Base-by-base conservation (phyloP, 2,329 filamentous ascomycete genomes). In the Ceratocystiopsis minuta region DNA sequence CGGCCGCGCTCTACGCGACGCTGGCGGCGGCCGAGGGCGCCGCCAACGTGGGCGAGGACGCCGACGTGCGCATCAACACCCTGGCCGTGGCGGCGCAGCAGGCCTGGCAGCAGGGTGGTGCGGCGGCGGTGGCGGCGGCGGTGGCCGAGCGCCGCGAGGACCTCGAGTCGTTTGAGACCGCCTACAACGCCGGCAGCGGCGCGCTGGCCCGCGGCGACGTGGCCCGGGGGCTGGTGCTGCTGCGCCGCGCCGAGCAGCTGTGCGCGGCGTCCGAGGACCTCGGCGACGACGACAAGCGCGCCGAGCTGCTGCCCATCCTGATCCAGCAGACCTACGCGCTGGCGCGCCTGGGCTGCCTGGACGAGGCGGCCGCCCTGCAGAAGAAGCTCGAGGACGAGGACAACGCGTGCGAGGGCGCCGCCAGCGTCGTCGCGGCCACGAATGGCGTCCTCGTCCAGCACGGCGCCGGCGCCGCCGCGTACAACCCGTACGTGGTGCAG, bases 181-280 rank as follows among this genome's bases (percentile, higher is more conserved):
- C 80, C 12, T 92, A 83, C 61, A 92, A 92, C 57, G 70, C 75
- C 18, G 83, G 81, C 10, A 88, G 82, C 55, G 68, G 68, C 16
- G 75, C 72, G 55, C 76, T 90, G 51, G 79, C 80, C 14, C 66
- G 73, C 38, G 78, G 75, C 9, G 77, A 82, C 50, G 63, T 82
- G 34, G 66, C 61, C 5, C 70, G 75, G 49, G 82, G 75, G 1
- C 67, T 74, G 17, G 62, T 78, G 18, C 64, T 87, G 43, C 61
- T 90, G 45, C 80, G 78, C 58, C 68, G 78, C 42, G 77, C 84
- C 3, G 70, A 69, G 50, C 71, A 77, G 49, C 63, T 88, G 16
- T 90, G 83, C 54, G 75, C 80, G 54, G 71, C 71, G 5, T 69
- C 80, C 13, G 80, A 86, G 40, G 82, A 88, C 45, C 60, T 88